Conservation (phyloP, 2,329 filamentous ascomycete species). For the Aspergillus calidoustus region DNA sequence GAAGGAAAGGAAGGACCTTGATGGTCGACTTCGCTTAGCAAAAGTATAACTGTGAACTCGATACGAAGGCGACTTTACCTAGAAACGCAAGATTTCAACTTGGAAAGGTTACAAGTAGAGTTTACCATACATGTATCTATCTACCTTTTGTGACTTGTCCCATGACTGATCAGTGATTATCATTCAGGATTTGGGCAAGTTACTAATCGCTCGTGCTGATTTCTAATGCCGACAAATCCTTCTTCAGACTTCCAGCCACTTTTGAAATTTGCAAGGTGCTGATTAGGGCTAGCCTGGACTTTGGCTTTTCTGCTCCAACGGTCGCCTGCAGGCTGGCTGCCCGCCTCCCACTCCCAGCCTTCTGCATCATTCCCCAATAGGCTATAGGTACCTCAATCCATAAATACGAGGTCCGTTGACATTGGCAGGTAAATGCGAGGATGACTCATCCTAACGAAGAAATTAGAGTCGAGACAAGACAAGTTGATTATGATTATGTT, state of each 20-base stretch:
- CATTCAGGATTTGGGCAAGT: background rate
- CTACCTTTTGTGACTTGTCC: background rate
- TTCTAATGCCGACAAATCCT: background rate
- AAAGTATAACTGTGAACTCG: background rate
- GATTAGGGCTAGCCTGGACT: background rate
- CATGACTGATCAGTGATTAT: background rate
- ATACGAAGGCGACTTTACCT: background rate
- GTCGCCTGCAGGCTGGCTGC: background rate
- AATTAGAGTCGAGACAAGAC: background rate
- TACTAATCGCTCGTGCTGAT: background rate
- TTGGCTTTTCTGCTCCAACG: background rate
- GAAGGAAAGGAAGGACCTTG: background rate
- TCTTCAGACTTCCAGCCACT: too few species aligned
- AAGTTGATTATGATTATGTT: background rate
- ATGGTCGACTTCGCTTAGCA: background rate
- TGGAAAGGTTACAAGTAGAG: background rate
- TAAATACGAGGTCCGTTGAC: background rate
- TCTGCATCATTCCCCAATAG: background rate
- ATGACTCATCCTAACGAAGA: background rate
- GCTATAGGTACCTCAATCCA: background rate
- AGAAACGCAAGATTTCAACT: background rate
- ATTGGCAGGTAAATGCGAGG: background rate
- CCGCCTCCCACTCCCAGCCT: background rate
- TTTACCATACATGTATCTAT: background rate
- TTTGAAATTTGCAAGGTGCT: background rate